Evolutionary conservation across 1,284 basidiomycete species (phyloP).

Genomic region (Malassezia furfur): DNA sequence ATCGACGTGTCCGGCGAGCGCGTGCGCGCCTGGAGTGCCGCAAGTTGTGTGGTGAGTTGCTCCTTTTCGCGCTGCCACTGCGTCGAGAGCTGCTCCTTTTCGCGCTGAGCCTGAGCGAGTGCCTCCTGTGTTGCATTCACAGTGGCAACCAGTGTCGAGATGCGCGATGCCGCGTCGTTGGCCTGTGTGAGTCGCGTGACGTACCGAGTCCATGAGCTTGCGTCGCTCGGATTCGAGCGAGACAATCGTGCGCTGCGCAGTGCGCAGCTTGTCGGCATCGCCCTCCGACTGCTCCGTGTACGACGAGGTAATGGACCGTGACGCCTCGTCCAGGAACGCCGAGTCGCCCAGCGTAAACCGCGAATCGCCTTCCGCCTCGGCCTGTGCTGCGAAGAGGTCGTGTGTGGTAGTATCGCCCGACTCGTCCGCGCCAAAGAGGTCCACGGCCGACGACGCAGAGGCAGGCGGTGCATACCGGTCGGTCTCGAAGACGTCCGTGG

Average conservation of each 20-base stretch:
- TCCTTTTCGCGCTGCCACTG: too few species aligned
- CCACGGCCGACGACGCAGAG: too few species aligned
- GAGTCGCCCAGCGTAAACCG: neutral
- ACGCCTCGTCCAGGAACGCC: neutral
- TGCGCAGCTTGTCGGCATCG: neutral
- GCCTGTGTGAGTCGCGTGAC: neutral
- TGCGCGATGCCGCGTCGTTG: neutral
- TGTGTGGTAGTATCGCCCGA: neutral
- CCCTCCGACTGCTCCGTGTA: neutral
- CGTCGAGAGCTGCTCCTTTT: neutral
- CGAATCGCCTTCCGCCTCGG: too few species aligned
- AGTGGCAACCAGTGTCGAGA: neutral
- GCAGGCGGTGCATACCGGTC: too few species aligned
- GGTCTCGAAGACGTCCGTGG: too few species aligned
- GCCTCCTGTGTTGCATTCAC: neutral
- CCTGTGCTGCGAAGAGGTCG: neutral
- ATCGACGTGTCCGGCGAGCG: neutral
- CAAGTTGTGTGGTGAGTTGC: neutral
- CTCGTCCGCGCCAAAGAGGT: neutral
- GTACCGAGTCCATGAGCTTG: conserved; percentile 1
- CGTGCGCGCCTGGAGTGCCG: neutral
- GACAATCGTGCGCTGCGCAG: neutral
- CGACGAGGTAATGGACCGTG: neutral
- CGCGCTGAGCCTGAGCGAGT: neutral
- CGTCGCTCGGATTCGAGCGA: conserved; percentile 1